Evolutionary conservation across 495 filamentous ascomycete species (phyloP).

Genomic region (Elasticomyces elasticus): DNA sequence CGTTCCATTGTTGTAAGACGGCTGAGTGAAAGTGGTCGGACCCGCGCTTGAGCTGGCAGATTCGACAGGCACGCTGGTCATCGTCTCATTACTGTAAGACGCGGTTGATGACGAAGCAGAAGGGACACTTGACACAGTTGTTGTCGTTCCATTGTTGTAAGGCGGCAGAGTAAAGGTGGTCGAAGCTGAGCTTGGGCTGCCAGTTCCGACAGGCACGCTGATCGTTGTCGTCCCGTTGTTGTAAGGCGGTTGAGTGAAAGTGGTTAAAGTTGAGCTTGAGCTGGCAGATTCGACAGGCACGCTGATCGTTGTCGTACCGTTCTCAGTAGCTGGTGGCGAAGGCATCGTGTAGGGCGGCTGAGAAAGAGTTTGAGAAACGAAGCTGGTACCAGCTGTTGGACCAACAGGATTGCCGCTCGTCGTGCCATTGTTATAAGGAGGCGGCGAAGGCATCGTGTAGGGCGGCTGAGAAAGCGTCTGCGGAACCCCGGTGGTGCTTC

Average conservation of each 20-base stretch:
- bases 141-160: background rate
- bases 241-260: background rate
- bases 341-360: background rate
- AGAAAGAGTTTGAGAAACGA: background rate
- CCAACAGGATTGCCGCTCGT: too few relatives aligned
- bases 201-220: too few relatives aligned
- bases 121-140: background rate
- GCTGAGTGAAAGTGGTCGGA: too few relatives aligned
- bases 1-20: background rate
- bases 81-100: too few relatives aligned
- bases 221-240: background rate
- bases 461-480: background rate
- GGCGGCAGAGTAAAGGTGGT: background rate
- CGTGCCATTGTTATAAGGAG: background rate
- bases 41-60: too few relatives aligned
- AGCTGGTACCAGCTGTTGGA: too few relatives aligned
- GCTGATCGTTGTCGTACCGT: background rate
- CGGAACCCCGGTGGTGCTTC: background rate
- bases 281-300: background rate
- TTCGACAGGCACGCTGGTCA: too few relatives aligned
- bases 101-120: background rate
- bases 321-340: too few relatives aligned
- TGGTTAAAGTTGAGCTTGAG: background rate
- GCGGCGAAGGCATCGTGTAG: too few relatives aligned
- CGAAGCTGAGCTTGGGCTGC: background rate